phyloP scores from a whole-genome alignment of 2,329 filamentous ascomycete genomes.

The Exophiala viscosa region DNA sequence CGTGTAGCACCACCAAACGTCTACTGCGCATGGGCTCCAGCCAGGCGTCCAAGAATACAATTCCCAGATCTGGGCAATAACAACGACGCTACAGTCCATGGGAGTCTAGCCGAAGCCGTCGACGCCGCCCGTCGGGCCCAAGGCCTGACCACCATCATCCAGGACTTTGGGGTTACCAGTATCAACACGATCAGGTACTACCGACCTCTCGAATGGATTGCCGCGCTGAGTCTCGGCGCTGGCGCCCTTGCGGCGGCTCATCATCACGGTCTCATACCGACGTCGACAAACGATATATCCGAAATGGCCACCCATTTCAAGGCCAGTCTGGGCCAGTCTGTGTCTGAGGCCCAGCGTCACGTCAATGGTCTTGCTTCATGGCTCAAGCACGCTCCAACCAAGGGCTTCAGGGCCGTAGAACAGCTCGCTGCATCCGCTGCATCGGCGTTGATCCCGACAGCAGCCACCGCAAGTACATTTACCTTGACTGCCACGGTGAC shows the following conservation, averaged over 20 bases:
- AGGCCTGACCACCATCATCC: neutral
- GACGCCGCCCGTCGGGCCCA: conserved; percentile 1
- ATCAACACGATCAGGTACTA: neutral
- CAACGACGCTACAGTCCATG: neutral
- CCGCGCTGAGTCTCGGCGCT: too few species aligned
- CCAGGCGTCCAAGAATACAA: neutral
- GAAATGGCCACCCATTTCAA: too few species aligned
- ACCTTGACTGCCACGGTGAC: neutral
- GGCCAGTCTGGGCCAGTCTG: too few species aligned
- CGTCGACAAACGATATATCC: too few species aligned
- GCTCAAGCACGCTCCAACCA: too few species aligned
- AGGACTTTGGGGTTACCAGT: conserved; percentile 1
- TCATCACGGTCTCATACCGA: too few species aligned
- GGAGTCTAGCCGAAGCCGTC: conserved; percentile 7
- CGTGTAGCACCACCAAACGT: conserved; percentile 16
- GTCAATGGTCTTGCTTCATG: too few species aligned
- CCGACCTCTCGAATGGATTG: neutral
- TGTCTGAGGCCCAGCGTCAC: too few species aligned
- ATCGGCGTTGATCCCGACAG: neutral
- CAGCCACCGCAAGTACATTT: neutral
- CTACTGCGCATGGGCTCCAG: conserved; percentile 18
- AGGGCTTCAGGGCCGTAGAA: too few species aligned
- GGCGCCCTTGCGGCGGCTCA: too few species aligned
- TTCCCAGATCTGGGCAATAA: neutral
- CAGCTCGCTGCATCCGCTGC: too few species aligned